Conservation (phyloP, 73 alveolate genomes). For the Tetrahymena elliotti region DNA sequence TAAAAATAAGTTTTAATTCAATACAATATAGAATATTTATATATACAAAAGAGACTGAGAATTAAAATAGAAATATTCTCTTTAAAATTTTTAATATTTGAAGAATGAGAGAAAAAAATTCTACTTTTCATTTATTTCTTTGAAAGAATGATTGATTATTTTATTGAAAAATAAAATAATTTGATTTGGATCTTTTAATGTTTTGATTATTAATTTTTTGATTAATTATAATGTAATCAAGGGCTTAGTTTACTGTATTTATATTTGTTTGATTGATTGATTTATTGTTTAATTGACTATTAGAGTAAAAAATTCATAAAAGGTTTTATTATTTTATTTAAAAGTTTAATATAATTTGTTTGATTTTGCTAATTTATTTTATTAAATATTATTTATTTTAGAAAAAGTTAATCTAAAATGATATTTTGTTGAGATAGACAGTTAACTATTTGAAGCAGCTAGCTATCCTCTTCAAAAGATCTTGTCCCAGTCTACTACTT, state of each 20-base stretch:
- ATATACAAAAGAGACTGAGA: not conserved
- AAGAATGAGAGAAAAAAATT: not conserved
- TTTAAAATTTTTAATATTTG: too few relatives aligned
- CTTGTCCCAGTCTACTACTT: not conserved
- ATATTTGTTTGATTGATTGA: not conserved
- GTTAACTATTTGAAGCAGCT: not conserved
- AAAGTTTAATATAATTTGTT: not conserved
- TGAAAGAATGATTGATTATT: too few relatives aligned
- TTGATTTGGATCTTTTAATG: not conserved
- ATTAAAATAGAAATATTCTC: not conserved
- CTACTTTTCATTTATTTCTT: not conserved
- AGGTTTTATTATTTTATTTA: not conserved
- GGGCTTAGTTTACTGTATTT: not conserved
- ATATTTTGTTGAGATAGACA: not conserved
- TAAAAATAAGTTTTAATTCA: not conserved
- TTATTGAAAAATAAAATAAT: too few relatives aligned
- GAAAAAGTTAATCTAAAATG: not conserved
- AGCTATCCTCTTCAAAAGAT: not conserved
- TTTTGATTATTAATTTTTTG: not conserved
- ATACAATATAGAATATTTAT: not conserved
- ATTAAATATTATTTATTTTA: too few relatives aligned
- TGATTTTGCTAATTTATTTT: not conserved
- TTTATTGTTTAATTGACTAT: not conserved
- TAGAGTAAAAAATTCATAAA: not conserved
- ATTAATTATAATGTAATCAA: not conserved